phyloP scores from a whole-genome alignment of 345 rosid genomes.

The Heritiera fomes region DNA sequence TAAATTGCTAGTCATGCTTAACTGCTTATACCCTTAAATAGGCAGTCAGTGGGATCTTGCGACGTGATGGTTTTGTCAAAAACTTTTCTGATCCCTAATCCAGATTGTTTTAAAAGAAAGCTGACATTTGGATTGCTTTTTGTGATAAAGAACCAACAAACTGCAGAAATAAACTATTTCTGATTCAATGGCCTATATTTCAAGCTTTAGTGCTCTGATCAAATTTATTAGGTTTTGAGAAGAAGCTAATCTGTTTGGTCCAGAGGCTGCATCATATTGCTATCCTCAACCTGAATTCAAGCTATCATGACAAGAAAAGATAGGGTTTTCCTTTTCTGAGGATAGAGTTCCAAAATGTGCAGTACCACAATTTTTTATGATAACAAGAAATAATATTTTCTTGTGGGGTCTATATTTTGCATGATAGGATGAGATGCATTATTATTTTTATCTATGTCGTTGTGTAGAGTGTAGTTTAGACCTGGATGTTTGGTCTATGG shows the following conservation, averaged over 20 bases:
- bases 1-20: background rate
- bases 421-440: background rate
- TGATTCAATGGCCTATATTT: conserved; percentile 7
- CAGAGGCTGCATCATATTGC: background rate
- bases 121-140: background rate
- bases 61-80: background rate
- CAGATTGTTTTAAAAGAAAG: background rate
- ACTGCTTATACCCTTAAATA: background rate
- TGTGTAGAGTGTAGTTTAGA: background rate
- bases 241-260: background rate
- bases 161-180: background rate
- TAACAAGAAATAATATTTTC: background rate
- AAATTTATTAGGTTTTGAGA: background rate
- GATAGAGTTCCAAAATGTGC: background rate
- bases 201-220: background rate
- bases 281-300: background rate
- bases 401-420: background rate
- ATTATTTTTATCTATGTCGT: background rate
- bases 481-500: background rate
- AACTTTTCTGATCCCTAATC: background rate
- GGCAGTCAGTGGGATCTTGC: background rate
- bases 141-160: background rate
- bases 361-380: background rate
- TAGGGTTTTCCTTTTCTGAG: background rate
- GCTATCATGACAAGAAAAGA: background rate